Base-by-base conservation (phyloP, 108 stramenopile genomes). In the Fistulifera solaris region DNA sequence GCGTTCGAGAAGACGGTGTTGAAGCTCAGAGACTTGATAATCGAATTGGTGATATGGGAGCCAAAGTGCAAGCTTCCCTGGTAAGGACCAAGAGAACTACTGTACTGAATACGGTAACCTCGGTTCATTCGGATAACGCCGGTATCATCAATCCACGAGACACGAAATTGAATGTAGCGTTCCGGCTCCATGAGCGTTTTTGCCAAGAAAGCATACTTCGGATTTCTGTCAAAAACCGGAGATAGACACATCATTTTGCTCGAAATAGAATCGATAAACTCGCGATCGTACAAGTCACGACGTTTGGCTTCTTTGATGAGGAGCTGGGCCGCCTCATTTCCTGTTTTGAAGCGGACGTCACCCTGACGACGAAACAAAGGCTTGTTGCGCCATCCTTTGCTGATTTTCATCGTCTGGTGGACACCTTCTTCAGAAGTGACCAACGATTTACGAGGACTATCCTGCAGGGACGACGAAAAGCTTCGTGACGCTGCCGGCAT, bases 181-280 rank as follows among this genome's bases (percentile, higher is more conserved):
- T 94, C 94, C 11, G 94, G 94, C 55, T 94, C 94, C 67, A 94
- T 82, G 46, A 94, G 48, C 21, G 90, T 87, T 63, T 97, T 97
- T 39, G 94, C 95, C 12, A 93, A 81, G 71, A 94, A 97, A 19
- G 96, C 96, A 59, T 95, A 95, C 22, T 90, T 75, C 1, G 96
- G 96, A 59, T 87, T 94, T 14, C 96, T 77, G 54, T 97, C 96
- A 59, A 97, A 96, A 31, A 97, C 72, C 27, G 94, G 93, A 14
- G 88, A 86, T 11, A 97, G 67, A 38, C 75, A 79, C 39, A 75
- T 72, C 71, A 97, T 74, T 45, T 80, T 75, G 43, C 65, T 59
- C 0, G 73, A 58, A 27, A 94, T 75, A 24, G 81, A 71, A 23
- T 94, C 84, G 52, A 95, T 81, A 56, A 85, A 98, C 17, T 87